Percentiles rank a stretch among this genome's conserved stretches.
Conservation (phyloP, 1,139 yeast genomes). For the Geotrichum cucujoidarum region DNA sequence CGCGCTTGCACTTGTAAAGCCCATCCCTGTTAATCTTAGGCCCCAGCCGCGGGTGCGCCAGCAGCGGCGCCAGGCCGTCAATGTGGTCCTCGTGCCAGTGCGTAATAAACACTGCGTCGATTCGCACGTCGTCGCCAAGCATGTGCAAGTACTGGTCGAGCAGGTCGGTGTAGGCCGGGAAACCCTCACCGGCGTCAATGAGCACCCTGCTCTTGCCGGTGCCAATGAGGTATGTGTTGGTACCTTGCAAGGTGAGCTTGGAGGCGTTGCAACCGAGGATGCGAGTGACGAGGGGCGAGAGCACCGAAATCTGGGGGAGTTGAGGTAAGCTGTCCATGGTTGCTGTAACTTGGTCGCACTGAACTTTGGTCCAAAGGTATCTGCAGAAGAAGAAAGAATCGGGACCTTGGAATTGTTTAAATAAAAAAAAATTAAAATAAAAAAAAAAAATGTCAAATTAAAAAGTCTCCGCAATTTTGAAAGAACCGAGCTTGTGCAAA, state of each 20-base stretch:
- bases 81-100: slow-evolving; percentile 42
- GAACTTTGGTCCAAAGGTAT: too few relatives aligned
- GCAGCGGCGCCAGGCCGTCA: slow-evolving; percentile 32
- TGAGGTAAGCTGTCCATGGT: not conserved
- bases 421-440: not conserved
- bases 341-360: too few relatives aligned
- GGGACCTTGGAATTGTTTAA: not conserved
- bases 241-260: slow-evolving; percentile 38
- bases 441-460: not conserved
- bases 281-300: slow-evolving; percentile 38
- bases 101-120: slow-evolving; percentile 34
- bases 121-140: slow-evolving; percentile 29
- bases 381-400: not conserved
- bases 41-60: slow-evolving; percentile 14
- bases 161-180: slow-evolving; percentile 29
- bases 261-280: slow-evolving; percentile 40
- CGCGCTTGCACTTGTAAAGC: slow-evolving; percentile 10
- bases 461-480: too few relatives aligned
- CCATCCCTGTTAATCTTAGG: slow-evolving; percentile 4
- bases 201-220: slow-evolving; percentile 35
- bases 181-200: slow-evolving; percentile 40
- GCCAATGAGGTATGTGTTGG: slow-evolving; percentile 39
- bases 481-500: too few relatives aligned
- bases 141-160: slow-evolving; percentile 28
- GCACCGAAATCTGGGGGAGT: slow-evolving; percentile 31